Base-by-base conservation (phyloP, 306 rosid species). In the Dalbergia cochinchinensis region DNA sequence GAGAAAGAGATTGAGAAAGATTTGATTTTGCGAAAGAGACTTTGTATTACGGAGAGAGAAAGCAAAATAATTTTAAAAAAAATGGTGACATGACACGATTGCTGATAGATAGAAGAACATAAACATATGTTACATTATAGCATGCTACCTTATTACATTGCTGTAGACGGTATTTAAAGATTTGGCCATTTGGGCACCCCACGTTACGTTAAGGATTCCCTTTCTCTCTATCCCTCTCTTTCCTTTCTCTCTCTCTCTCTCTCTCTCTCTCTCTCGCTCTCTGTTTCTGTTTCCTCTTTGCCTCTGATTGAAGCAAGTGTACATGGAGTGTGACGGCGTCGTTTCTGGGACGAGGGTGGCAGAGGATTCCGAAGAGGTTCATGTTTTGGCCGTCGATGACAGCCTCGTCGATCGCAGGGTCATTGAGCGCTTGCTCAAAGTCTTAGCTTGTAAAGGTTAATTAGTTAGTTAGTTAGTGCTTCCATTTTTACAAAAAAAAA, bases 321-420 rank as follows among this genome's bases (percentile, higher is more conserved):
- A 4, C 1, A 69, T 89, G 96, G 87, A 89, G 48, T 58, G 82
- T 37, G 78, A 63, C 85, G 84, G 83, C 11, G 71, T 82, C 47
- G 87, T 73, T 78, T 84, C 91, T 4, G 61, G 84, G 86, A 76
- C 83, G 58, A 76, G 87, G 73, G 73, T 76, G 69, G 14, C 89
- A 15, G 26, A 77, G 3, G 87, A 78, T 16, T 83, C 90, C 14
- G 90, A 89, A 3, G 89, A 89, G 22, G 94, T 88, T 31, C 98
- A 93, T 48, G 98, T 93, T 3, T 89, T 93, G 54, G 98, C 98
- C 72, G 98, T 93, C 39, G 98, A 93, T 70, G 98, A 93, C 75
- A 93, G 94, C 78, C 81, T 90, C 41, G 89, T 93, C 50, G 98
- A 93, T 73, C 94, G 98, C 67, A 93, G 86, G 50, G 92, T 89